Conservation (phyloP, 169 alveolate species). For the Plasmodium gonderi region DNA sequence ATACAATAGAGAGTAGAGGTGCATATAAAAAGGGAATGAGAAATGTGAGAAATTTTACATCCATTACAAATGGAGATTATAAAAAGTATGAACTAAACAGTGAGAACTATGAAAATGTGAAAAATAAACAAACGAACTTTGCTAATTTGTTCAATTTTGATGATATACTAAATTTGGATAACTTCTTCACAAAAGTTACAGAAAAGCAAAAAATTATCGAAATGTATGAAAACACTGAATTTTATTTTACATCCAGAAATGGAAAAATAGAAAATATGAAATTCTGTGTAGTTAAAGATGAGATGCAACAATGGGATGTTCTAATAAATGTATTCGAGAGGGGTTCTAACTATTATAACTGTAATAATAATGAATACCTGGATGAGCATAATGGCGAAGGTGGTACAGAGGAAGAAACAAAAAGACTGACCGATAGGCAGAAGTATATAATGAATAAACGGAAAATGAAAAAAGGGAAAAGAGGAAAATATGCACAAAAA, state of each 20-base stretch:
- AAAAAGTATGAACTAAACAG: neutral
- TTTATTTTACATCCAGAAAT: slow-evolving; percentile 59
- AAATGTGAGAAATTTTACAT: slow-evolving; percentile 10
- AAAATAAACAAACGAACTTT: slow-evolving; percentile 1
- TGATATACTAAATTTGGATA: slow-evolving; percentile 33
- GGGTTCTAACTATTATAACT: neutral
- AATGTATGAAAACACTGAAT: slow-evolving; percentile 74
- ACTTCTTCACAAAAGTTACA: slow-evolving; percentile 37
- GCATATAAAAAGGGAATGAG: no score
- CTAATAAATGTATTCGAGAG: slow-evolving; percentile 82
- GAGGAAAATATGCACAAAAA: neutral
- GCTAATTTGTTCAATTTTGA: slow-evolving; percentile 28
- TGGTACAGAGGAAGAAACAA: neutral
- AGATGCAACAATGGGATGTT: slow-evolving; percentile 89
- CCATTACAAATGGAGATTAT: slow-evolving; percentile 4
- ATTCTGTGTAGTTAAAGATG: slow-evolving; percentile 81
- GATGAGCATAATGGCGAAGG: neutral
- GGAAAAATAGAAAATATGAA: slow-evolving; percentile 83
- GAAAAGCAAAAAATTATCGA: slow-evolving; percentile 79
- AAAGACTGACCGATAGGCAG: neutral
- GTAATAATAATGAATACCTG: neutral
- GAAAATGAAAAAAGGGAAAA: neutral
- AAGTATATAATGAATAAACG: slow-evolving; percentile 1
- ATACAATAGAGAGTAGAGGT: neutral
- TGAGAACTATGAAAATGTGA: neutral